Base-by-base conservation (phyloP, 768 basidiomycete genomes). In the Trametes punicea region DNA sequence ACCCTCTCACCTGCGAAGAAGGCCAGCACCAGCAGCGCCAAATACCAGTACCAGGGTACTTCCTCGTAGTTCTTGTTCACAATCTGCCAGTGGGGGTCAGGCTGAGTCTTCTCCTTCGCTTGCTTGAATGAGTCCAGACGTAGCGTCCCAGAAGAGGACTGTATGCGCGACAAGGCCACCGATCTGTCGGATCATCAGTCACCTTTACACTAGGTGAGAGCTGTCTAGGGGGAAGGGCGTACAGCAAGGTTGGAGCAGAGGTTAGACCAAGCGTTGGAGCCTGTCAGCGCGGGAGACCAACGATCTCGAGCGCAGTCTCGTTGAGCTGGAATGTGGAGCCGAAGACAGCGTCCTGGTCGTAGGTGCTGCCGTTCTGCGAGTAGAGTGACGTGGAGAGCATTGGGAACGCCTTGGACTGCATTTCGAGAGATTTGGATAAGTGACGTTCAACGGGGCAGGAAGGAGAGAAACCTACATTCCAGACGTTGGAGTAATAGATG, bases 331-430 rank as follows among this genome's bases (percentile, higher is more conserved):
- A 81, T 10, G 74, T 73, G 2, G 69, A 57, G 1, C 79, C 79
- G 55, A 85, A 83, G 5, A 87, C 80, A 6, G 75, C 73, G 1
- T 71, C 65, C 62, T 84, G 82, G 29, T 82, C 64, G 62, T 84
- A 87, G 16, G 76, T 61, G 0, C 77, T 77, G 15, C 84, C 83
- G 59, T 84, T 79, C 1, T 72, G 64, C 4, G 76, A 74, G 65
- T 83, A 84, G 6, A 85, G 75, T 0, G 81, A 77, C 0, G 81
- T 79, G 0, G 84, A 83, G 27, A 87, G 67, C 77, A 87, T 82
- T 0, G 83, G 84, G 62, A 81, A 81, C 1, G 67, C 64, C 54
- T 74, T 68, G 2, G 81, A 80, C 81, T 83, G 53, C 2, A 26
- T 5, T 23, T 5, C 15, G 4, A n/a, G 27, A 45, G 36, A 1